phyloP scores from a whole-genome alignment of 2,329 filamentous ascomycete species.

The Decorospora gaudefroyi region DNA sequence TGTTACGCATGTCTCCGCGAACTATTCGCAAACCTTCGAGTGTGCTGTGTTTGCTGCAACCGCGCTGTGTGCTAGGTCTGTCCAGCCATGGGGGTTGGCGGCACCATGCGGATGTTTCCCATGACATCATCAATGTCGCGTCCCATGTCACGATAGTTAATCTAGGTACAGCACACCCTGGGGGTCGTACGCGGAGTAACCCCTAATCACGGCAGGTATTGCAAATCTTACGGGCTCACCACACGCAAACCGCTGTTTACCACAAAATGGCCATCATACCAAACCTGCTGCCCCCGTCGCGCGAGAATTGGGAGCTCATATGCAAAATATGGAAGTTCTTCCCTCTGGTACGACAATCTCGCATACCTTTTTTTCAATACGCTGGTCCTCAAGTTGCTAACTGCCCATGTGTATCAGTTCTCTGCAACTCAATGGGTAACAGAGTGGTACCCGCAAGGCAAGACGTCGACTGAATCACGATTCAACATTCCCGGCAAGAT shows the following conservation, averaged over 20 bases:
- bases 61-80: too few species aligned
- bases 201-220: too few species aligned
- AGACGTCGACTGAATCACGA: slow-evolving; percentile 74
- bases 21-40: too few species aligned
- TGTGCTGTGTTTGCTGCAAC: too few species aligned
- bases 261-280: slow-evolving; percentile 50
- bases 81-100: too few species aligned
- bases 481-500: slow-evolving; percentile 88
- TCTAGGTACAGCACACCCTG: too few species aligned
- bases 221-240: background rate
- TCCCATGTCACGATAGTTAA: too few species aligned
- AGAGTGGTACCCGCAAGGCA: slow-evolving; percentile 87
- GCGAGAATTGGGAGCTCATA: slow-evolving; percentile 56
- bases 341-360: slow-evolving; percentile 49
- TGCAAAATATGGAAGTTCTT: slow-evolving; percentile 56
- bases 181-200: too few species aligned
- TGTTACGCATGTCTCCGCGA: too few species aligned
- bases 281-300: slow-evolving; percentile 54
- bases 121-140: too few species aligned
- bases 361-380: background rate
- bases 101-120: too few species aligned
- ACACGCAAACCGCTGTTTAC: background rate
- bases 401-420: slow-evolving; percentile 56
- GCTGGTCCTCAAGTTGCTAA: slow-evolving; percentile 2
- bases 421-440: slow-evolving; percentile 72